These are phyloP conservation scores for Auricularia sp. DNA, from an alignment of 768 basidiomycete genomes.

Conservation along the genomic window DNA sequence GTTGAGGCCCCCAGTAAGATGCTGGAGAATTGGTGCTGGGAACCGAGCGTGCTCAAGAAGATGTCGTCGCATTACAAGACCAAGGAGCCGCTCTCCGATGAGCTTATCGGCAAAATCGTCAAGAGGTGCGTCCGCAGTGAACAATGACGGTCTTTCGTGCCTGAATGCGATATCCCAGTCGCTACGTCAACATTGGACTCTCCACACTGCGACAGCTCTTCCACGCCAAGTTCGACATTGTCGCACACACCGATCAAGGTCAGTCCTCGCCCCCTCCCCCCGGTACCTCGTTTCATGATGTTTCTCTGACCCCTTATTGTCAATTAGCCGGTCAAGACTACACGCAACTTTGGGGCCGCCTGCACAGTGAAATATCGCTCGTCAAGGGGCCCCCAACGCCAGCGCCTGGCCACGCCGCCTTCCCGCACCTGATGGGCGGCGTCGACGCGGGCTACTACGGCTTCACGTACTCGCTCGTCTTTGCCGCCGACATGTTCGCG, in stretches of 20 bases:
- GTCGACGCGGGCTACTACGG: constrained; percentile 2
- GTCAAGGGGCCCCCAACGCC: constrained; percentile 36
- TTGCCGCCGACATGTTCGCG: constrained; percentile 49
- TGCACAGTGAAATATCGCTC: constrained; percentile 59
- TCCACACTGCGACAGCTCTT: constrained; percentile 78
- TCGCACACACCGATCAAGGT: constrained; percentile 48
- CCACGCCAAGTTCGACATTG: constrained; percentile 71
- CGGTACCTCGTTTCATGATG: constrained; percentile 4
- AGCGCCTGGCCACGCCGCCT: too few species aligned
- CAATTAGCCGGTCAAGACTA: constrained; percentile 34
- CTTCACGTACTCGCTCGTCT: constrained; percentile 61
- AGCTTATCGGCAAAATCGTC: constrained; percentile 70
- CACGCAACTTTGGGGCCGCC: constrained; percentile 65
- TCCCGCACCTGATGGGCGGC: too few species aligned
- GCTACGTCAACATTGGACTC: constrained; percentile 72
- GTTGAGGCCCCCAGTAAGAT: constrained; percentile 89
- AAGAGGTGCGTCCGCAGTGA: constrained; percentile 42
- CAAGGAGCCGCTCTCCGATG: constrained; percentile 55
- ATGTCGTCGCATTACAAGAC: constrained; percentile 80
- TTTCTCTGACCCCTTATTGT: too few species aligned
- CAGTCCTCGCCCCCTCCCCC: background rate
- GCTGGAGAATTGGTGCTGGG: constrained; percentile 94
- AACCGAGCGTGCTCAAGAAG: constrained; percentile 59
- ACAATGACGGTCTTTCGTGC: background rate
- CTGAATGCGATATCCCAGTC: constrained; percentile 16